These are phyloP conservation scores for Penicillium decumbens DNA, from an alignment of 2,329 filamentous ascomycete species.

Conservation along the genomic window DNA sequence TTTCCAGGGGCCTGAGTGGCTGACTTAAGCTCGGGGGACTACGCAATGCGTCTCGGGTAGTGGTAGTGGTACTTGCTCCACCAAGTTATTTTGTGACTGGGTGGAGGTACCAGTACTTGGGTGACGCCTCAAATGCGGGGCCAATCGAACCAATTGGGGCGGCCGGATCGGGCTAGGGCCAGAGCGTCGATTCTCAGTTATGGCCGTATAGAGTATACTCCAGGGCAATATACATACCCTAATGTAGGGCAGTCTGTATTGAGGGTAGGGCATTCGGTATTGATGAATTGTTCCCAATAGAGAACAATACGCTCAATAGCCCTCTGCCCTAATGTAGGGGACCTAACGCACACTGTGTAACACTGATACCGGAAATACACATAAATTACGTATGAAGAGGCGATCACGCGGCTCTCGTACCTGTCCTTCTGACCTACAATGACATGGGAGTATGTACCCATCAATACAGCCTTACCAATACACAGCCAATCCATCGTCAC, in stretches of 20 bases:
- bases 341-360: background rate
- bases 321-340: background rate
- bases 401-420: background rate
- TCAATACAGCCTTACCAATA: background rate
- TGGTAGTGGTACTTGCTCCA: background rate
- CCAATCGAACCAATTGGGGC: slow-evolving; percentile 10
- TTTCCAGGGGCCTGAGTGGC: slow-evolving; percentile 21
- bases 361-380: background rate
- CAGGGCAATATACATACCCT: background rate
- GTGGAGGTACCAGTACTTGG: slow-evolving; percentile 9
- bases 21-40: slow-evolving; percentile 19
- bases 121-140: slow-evolving; percentile 1
- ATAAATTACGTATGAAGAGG: background rate
- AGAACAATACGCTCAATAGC: background rate
- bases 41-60: slow-evolving; percentile 1
- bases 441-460: background rate
- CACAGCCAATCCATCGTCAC: background rate
- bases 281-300: background rate
- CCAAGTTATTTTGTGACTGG: background rate
- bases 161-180: slow-evolving; percentile 18
- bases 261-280: background rate
- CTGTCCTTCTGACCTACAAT: background rate
- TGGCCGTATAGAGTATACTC: background rate
- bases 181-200: slow-evolving; percentile 16
- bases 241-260: background rate